Percentiles rank a stretch among this genome's conserved stretches.
Evolutionary conservation across 139 green algal genomes (phyloP).

Genomic region (Dunaliella primolecta): DNA sequence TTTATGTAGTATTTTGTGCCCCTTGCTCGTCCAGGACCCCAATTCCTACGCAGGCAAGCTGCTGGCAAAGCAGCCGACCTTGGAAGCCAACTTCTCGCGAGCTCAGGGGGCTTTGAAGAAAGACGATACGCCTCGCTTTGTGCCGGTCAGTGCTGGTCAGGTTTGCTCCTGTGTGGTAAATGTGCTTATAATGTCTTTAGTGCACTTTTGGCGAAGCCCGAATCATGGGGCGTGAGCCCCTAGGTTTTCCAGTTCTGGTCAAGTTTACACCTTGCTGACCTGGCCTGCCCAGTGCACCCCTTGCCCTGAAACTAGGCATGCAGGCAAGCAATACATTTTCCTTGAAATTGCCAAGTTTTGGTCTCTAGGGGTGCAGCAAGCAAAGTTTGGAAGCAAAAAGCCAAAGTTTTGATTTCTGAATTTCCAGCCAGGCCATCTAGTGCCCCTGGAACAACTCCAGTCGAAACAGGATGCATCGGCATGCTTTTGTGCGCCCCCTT

Average conservation of each 20-base stretch:
- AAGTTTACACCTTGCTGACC: background rate
- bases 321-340: too few relatives aligned
- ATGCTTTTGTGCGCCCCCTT: too few relatives aligned
- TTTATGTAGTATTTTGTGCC: constrained; percentile 7
- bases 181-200: too few relatives aligned
- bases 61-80: constrained; percentile 64
- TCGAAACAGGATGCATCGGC: too few relatives aligned
- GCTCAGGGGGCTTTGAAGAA: constrained; percentile 44
- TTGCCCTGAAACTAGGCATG: too few relatives aligned
- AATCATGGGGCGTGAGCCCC: background rate
- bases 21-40: constrained; percentile 40
- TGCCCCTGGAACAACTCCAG: too few relatives aligned
- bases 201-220: too few relatives aligned
- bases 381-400: too few relatives aligned
- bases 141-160: constrained; percentile 5
- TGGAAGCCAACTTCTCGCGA: constrained; percentile 74
- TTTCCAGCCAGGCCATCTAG: too few relatives aligned
- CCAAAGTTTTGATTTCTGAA: too few relatives aligned
- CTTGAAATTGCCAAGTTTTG: too few relatives aligned
- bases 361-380: too few relatives aligned
- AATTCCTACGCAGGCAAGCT: constrained; percentile 53
- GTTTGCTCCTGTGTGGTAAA: background rate
- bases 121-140: constrained; percentile 35
- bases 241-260: background rate
- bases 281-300: background rate